These are phyloP conservation scores for Salicornia ramosissima DNA, from an alignment of 148 eudicot genomes.

Conservation along the genomic window DNA sequence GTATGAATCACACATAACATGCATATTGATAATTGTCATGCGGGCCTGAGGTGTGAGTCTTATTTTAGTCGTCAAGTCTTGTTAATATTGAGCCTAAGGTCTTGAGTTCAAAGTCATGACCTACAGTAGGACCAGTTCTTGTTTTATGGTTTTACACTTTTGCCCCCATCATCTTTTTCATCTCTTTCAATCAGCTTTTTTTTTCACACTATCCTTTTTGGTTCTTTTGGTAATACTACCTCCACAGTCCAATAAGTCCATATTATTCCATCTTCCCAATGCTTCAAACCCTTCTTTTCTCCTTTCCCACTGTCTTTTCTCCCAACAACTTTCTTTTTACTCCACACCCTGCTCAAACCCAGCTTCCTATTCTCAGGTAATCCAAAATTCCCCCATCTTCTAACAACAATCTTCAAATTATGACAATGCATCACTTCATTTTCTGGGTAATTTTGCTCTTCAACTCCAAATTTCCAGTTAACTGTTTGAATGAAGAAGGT, in stretches of 20 bases:
- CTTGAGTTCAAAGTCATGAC: too few species aligned
- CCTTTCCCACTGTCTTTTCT: constrained; percentile 25
- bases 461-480: constrained; percentile 28
- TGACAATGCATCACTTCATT: constrained; percentile 41
- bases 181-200: constrained; percentile 19
- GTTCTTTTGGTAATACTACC: not conserved
- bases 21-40: too few species aligned
- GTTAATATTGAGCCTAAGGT: too few species aligned
- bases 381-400: not conserved
- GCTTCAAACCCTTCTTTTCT: constrained; percentile 27
- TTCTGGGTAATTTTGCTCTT: constrained; percentile 38
- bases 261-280: constrained; percentile 35
- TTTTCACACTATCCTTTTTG: constrained; percentile 4
- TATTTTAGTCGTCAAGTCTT: too few species aligned
- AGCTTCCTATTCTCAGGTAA: constrained; percentile 29
- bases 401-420: not conserved
- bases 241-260: too few species aligned
- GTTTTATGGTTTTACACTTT: not conserved
- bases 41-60: too few species aligned
- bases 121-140: too few species aligned
- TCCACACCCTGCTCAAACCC: not conserved
- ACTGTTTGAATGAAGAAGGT: constrained; percentile 70
- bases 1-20: too few species aligned
- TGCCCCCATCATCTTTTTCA: constrained; percentile 1
- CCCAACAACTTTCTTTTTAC: constrained; percentile 17